A percentile compares a stretch with the other conserved stretches of the same genome.
Evolutionary conservation across 257 asterid genomes (phyloP).

Genomic region (Salvia splendens): DNA sequence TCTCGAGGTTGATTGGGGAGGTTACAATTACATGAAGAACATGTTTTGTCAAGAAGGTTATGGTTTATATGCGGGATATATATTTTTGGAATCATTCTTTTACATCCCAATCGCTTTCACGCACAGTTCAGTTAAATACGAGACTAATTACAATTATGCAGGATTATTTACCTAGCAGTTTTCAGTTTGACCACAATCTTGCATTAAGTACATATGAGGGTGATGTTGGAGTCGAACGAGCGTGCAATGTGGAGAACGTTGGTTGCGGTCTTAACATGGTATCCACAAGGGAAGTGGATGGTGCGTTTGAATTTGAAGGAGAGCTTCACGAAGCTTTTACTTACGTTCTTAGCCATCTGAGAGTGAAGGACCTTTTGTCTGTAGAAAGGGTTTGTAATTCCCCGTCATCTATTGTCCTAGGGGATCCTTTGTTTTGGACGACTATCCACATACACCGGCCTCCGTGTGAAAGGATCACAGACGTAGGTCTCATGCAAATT

Average conservation of each 20-base stretch:
- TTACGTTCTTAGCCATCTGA: constrained; percentile 44
- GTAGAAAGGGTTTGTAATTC: constrained; percentile 72
- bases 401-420: constrained; percentile 42
- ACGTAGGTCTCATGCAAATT: constrained; percentile 58
- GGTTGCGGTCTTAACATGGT: constrained; percentile 31
- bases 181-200: constrained; percentile 26
- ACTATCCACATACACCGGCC: constrained; percentile 64
- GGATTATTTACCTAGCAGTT: background rate
- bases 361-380: constrained; percentile 67
- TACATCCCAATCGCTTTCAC: constrained; percentile 44
- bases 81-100: constrained; percentile 56
- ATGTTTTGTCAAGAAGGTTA: constrained; percentile 41
- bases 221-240: no score
- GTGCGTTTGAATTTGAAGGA: constrained; percentile 37
- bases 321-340: constrained; percentile 57
- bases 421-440: constrained; percentile 68
- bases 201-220: constrained; percentile 22
- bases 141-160: constrained; percentile 18
- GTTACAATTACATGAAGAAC: constrained; percentile 33
- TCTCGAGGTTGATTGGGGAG: constrained; percentile 59
- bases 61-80: constrained; percentile 49
- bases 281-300: constrained; percentile 34
- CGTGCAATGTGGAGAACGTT: constrained; percentile 9
- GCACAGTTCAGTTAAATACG: constrained; percentile 33
- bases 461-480: constrained; percentile 61